Evolutionary conservation across 2,329 filamentous ascomycete species (phyloP).

Genomic region (Curvularia lunata): DNA sequence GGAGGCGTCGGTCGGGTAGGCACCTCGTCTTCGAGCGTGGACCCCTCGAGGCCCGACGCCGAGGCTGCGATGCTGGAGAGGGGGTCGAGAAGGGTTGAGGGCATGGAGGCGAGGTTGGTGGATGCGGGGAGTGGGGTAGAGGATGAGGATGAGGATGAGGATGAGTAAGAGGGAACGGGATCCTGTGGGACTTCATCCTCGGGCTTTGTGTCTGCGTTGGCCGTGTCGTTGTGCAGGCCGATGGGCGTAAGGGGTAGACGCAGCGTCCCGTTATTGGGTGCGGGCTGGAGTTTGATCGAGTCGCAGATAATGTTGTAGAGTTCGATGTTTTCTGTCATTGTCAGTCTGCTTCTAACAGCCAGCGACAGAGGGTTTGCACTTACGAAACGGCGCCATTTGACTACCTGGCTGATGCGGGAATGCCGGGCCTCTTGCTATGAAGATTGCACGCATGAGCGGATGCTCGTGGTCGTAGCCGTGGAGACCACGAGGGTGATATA

Average conservation of each 20-base stretch:
- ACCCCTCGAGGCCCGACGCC: slow-evolving; percentile 30
- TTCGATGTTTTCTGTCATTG: slow-evolving; percentile 78
- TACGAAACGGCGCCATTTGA: slow-evolving; percentile 80
- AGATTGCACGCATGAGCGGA: slow-evolving; percentile 94
- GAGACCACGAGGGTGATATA: slow-evolving; percentile 81
- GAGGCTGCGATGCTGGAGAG: slow-evolving; percentile 33
- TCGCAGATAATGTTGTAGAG: slow-evolving; percentile 96
- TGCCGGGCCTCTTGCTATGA: slow-evolving; percentile 87
- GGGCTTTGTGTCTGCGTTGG: slow-evolving; percentile 50
- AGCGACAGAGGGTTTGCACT: slow-evolving; percentile 51
- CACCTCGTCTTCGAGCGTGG: slow-evolving; percentile 11
- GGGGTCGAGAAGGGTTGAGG: slow-evolving; percentile 19
- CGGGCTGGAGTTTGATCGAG: slow-evolving; percentile 74
- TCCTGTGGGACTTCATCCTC: slow-evolving; percentile 60
- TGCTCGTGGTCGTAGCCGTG: slow-evolving; percentile 97
- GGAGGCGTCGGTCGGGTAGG: slow-evolving; percentile 13
- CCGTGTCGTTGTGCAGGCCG: slow-evolving; percentile 64
- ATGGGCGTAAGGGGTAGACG: slow-evolving; percentile 70
- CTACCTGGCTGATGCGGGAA: slow-evolving; percentile 88
- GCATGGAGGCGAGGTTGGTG: slow-evolving; percentile 24
- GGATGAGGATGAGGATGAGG: slow-evolving; percentile 4
- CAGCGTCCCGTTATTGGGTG: slow-evolving; percentile 87
- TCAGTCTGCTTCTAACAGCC: not conserved
- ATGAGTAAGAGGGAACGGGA: slow-evolving; percentile 45
- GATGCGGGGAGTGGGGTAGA: slow-evolving; percentile 5